Percentiles rank a stretch among this genome's conserved stretches.
These are phyloP conservation scores for Aspergillus ustus DNA, from an alignment of 2,329 filamentous ascomycete genomes.

Conservation along the genomic window DNA sequence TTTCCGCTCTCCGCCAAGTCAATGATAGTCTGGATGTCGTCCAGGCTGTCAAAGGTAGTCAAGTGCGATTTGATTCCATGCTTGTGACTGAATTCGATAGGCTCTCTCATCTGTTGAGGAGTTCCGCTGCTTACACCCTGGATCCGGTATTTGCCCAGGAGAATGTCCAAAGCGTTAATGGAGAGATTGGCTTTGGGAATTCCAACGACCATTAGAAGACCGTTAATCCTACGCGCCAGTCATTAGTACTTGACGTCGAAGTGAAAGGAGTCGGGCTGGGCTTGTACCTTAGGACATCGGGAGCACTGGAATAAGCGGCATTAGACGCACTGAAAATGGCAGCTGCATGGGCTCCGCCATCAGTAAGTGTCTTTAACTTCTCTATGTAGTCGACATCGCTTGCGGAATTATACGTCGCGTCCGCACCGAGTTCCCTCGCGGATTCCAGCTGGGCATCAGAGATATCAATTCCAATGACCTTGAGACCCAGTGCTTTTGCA, in stretches of 20 bases:
- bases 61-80: slow-evolving; percentile 5
- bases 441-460: slow-evolving; percentile 3
- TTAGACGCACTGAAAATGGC: slow-evolving; percentile 9
- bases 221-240: background rate
- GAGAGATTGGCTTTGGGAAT: background rate
- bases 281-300: too few relatives aligned
- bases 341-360: slow-evolving; percentile 10
- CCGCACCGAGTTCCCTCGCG: slow-evolving; percentile 4
- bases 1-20: background rate
- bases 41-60: background rate
- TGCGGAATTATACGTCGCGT: slow-evolving; percentile 4
- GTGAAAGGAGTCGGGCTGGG: too few relatives aligned
- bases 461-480: slow-evolving; percentile 26
- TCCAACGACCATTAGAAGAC: background rate
- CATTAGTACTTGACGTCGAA: too few relatives aligned
- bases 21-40: slow-evolving; percentile 2
- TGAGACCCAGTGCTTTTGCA: slow-evolving; percentile 32
- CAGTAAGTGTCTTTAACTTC: background rate
- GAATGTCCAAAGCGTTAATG: slow-evolving; percentile 1
- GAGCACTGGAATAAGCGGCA: background rate
- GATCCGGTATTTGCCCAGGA: background rate
- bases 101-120: slow-evolving; percentile 4
- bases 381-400: background rate
- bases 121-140: slow-evolving; percentile 4
- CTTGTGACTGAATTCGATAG: slow-evolving; percentile 5